Evolutionary conservation across 106 monocot genomes (phyloP).

Genomic region (Platanthera zijinensis): DNA sequence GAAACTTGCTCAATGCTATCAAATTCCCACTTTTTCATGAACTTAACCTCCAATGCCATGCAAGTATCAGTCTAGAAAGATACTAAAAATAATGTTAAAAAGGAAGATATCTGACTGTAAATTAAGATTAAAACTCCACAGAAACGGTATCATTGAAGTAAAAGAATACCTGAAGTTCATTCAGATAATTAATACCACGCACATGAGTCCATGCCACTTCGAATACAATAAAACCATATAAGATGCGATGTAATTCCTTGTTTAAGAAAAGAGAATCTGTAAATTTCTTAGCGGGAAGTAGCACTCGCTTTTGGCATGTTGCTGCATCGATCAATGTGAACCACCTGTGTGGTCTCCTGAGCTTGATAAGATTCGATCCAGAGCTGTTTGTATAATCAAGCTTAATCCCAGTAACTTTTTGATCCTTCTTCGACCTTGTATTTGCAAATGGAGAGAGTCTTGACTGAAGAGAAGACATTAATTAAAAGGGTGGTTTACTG

Average conservation of each 20-base stretch:
- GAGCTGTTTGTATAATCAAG: constrained; percentile 29
- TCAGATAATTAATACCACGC: constrained; percentile 89
- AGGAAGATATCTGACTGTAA: neutral
- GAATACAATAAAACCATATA: constrained; percentile 92
- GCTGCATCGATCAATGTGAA: constrained; percentile 68
- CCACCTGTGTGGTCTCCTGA: constrained; percentile 42
- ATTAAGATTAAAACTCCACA: neutral
- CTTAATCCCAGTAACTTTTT: constrained; percentile 28
- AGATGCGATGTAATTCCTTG: constrained; percentile 69
- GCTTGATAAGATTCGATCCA: constrained; percentile 16
- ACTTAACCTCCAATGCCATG: constrained; percentile 81
- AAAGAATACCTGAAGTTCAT: constrained; percentile 81
- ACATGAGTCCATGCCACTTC: constrained; percentile 87
- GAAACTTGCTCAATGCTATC: constrained; percentile 85
- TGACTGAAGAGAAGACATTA: constrained; percentile 49
- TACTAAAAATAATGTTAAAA: neutral
- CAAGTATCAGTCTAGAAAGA: constrained; percentile 82
- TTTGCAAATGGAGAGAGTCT: constrained; percentile 96
- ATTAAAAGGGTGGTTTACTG: neutral
- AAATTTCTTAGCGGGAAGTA: constrained; percentile 72
- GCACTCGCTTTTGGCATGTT: constrained; percentile 37
- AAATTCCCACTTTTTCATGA: constrained; percentile 99
- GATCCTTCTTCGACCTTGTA: constrained; percentile 42
- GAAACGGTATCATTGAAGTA: constrained; percentile 3
- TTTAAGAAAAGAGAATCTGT: constrained; percentile 63